Evolutionary conservation across 1,284 basidiomycete genomes (phyloP).

Genomic region (Inonotus obliquus): DNA sequence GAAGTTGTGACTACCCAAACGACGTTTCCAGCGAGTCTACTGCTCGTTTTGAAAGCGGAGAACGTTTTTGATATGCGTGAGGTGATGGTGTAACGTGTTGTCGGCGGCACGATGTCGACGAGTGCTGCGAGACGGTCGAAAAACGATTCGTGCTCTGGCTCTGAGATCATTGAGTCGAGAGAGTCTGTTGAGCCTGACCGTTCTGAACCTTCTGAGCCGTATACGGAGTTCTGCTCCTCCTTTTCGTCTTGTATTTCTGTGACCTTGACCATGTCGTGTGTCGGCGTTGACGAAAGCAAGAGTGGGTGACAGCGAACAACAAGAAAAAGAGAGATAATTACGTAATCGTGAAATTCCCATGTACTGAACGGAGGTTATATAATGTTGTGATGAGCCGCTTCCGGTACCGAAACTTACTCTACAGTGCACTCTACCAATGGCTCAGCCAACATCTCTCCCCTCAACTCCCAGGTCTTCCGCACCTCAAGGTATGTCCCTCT

Average conservation of each 20-base stretch:
- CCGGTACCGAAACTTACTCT: neutral
- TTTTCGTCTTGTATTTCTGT: conserved; percentile 73
- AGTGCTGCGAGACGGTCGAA: conserved; percentile 87
- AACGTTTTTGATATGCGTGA: conserved; percentile 58
- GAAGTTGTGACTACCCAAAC: conserved; percentile 96
- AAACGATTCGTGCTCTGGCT: conserved; percentile 76
- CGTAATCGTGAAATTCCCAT: too few species aligned
- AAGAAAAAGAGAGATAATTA: neutral
- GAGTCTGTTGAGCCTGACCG: conserved; percentile 64
- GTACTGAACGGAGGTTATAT: too few species aligned
- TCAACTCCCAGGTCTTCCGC: neutral
- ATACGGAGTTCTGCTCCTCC: conserved; percentile 54
- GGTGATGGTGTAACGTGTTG: conserved; percentile 75
- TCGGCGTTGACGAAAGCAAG: conserved; percentile 2
- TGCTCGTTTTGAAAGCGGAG: conserved; percentile 57
- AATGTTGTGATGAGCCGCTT: too few species aligned
- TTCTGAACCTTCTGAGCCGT: conserved; percentile 61
- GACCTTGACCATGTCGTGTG: conserved; percentile 71
- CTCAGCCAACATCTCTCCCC: neutral
- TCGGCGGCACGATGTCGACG: conserved; percentile 92
- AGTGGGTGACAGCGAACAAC: neutral
- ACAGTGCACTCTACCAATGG: neutral
- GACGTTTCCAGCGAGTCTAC: conserved; percentile 78
- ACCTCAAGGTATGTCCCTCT: neutral
- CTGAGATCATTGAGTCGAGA: conserved; percentile 70